phyloP scores from a whole-genome alignment of 208 protist genomes.

The Leptomonas pyrrhocoris region DNA sequence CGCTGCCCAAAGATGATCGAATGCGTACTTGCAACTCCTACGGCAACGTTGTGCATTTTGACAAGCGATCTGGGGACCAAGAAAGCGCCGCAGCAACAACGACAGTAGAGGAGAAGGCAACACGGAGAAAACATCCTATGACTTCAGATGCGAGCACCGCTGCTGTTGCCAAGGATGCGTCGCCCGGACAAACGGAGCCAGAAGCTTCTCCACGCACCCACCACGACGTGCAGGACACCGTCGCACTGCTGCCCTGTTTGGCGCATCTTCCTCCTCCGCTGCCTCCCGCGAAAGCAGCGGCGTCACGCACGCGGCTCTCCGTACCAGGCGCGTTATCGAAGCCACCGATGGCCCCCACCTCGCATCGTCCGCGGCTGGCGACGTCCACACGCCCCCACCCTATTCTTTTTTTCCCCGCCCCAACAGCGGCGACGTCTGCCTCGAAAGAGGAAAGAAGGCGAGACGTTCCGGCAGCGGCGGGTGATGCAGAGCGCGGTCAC shows the following conservation, averaged over 20 bases:
- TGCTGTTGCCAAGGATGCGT: not conserved
- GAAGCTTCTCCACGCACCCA: not conserved
- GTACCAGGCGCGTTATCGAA: constrained; percentile 17
- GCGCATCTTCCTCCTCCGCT: not conserved
- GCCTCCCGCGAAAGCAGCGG: not conserved
- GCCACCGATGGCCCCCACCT: constrained; percentile 17
- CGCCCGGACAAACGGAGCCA: not conserved
- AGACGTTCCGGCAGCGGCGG: not conserved
- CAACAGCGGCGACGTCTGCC: not conserved
- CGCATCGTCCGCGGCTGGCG: not conserved
- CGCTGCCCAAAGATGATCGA: too few relatives aligned
- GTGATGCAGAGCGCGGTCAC: not conserved
- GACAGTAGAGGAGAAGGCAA: too few relatives aligned
- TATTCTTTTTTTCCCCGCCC: too few relatives aligned
- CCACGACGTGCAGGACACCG: not conserved
- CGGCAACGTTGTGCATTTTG: too few relatives aligned
- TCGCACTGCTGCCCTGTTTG: not conserved
- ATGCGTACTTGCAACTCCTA: too few relatives aligned
- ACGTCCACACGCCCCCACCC: not conserved
- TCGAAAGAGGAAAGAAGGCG: not conserved
- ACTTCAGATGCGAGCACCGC: not conserved
- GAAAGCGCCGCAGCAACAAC: too few relatives aligned
- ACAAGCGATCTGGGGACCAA: too few relatives aligned
- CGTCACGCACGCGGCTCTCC: constrained; percentile 2
- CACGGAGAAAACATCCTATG: too few relatives aligned